Base-by-base conservation (phyloP, 352 stramenopile genomes). In the Pythium phragmitis region DNA sequence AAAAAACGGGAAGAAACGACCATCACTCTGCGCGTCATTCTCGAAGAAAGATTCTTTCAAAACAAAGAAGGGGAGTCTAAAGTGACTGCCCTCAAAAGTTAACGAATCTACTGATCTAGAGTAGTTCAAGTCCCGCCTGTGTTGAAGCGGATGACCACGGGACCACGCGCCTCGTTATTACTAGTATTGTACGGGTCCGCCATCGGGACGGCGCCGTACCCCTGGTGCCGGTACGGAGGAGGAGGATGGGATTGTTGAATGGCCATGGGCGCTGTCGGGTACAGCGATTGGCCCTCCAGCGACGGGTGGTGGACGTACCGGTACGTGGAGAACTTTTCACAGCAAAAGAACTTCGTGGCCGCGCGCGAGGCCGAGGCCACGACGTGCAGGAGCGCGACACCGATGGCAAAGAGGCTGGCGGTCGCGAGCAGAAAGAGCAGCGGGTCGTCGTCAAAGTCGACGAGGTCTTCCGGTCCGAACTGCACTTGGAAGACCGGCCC, bases 321-420 rank as follows among this genome's bases (percentile, higher is more conserved):
- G 30, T 82, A 78, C 23, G 72, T 75, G n/a, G 70, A 73, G 67
- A 89, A 78, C 54, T 70, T 73, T 55, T 90, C 81, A 51, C 75
- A 84, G 66, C 79, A 90, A 62, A 90, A 86, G 67, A 90, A 88
- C 16, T 70, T 67, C 28, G 81, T 88, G 47, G 76, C 73, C 11
- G 67, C 72, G 11, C 72, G 68, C 7, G 81, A 88, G 19, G 77
- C 17, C 51, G 60, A 69, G 11, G 75, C 78, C 53, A 87, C 67
- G 26, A 88, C 42, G 52, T 85, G 77, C 75, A 89, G 73, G 34
- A 80, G 67, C 58, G 77, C 75, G 57, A 87, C 62, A 36, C 64
- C 69, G 65, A 89, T 77, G 47, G 82, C 70, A 33, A 82, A 81
- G 34, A 88, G 43, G 47, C 72, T 85, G 28, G 68, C 37, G 67